These are phyloP conservation scores for Porpolomopsis calyptriformis DNA, from an alignment of 768 basidiomycete genomes.

Conservation along the genomic window DNA sequence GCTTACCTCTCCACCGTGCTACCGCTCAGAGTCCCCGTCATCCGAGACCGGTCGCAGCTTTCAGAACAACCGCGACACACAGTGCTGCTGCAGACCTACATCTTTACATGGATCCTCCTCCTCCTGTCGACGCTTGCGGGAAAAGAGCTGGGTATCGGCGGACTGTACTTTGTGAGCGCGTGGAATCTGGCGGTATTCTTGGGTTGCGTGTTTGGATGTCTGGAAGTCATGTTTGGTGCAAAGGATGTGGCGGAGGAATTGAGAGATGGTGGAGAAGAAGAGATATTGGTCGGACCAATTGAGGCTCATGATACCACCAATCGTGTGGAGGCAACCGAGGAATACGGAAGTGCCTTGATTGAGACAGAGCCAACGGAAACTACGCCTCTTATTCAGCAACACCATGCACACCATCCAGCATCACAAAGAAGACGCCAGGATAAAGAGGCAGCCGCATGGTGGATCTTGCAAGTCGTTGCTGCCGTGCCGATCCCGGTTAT, in stretches of 20 bases:
- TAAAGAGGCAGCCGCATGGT: conserved; percentile 28
- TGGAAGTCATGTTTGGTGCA: conserved; percentile 21
- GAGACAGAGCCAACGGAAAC: conserved; percentile 41
- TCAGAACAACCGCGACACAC: conserved; percentile 36
- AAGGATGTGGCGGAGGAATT: conserved; percentile 8
- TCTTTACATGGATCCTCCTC: conserved; percentile 47
- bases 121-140: conserved; percentile 38
- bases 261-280: conserved; percentile 3
- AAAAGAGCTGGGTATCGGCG: conserved; percentile 33
- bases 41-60: conserved; percentile 18
- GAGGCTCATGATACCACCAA: conserved; percentile 11
- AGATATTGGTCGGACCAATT: background rate
- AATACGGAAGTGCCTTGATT: conserved; percentile 9
- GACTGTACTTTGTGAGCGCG: conserved; percentile 45
- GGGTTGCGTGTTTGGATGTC: conserved; percentile 29
- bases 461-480: conserved; percentile 50
- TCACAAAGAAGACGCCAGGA: conserved; percentile 9
- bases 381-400: conserved; percentile 39
- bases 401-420: background rate
- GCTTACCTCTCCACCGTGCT: conserved; percentile 35
- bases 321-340: conserved; percentile 9
- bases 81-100: conserved; percentile 40
- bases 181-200: conserved; percentile 42
- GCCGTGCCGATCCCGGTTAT: conserved; percentile 44
- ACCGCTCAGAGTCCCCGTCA: conserved; percentile 25